Base-by-base conservation (phyloP, 2,329 filamentous ascomycete species). In the Clarireedia homoeocarpa region DNA sequence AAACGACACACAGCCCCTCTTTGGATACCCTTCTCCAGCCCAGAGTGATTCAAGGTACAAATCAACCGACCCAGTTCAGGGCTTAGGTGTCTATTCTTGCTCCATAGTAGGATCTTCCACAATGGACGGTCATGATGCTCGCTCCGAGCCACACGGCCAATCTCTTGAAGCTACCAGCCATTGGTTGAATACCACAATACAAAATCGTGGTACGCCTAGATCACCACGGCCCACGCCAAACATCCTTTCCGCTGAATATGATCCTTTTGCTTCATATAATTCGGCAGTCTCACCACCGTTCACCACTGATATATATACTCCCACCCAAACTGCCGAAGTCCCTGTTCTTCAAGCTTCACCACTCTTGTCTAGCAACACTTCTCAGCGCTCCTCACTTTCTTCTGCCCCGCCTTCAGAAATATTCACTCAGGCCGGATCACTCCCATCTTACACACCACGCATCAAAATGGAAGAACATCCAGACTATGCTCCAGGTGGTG, bases 231-330 rank as follows among this genome's bases (percentile, higher is more conserved):
- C 65, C 26, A 65, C 62, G 59, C 72, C 76, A 53, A 76, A 72
- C 61, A 71, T 78, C 30, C 66, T 80, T 55, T 71, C 76, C 36
- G 66, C 74, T 38, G 78, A 79, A 47, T 82, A 81, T 64, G 75
- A 78, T 62, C 67, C 74, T 30, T 82, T 80, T 64, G 71, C 72
- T 58, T 70, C 71, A 56, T 81, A 79, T 63, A 73, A 75, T 38
- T 63, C 71, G 26, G 66, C 69, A 52, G 65, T 76, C 59, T 65
- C 72, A 55, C 59, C 69, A 20, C 60, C 75, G 3, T 81, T 79
- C 61, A 71, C 68, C 58, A 73, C 76, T 62, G 75, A 78, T 58
- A 64, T 75, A 55, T 82, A 80, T 65, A 42, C 50, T 14, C 65
- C 71, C 27, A 62, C 71, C 34, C 71, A 74, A 51, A 65, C 70